phyloP scores from a whole-genome alignment of 1,284 basidiomycete genomes.

The Coniferiporia sulphurascens region DNA sequence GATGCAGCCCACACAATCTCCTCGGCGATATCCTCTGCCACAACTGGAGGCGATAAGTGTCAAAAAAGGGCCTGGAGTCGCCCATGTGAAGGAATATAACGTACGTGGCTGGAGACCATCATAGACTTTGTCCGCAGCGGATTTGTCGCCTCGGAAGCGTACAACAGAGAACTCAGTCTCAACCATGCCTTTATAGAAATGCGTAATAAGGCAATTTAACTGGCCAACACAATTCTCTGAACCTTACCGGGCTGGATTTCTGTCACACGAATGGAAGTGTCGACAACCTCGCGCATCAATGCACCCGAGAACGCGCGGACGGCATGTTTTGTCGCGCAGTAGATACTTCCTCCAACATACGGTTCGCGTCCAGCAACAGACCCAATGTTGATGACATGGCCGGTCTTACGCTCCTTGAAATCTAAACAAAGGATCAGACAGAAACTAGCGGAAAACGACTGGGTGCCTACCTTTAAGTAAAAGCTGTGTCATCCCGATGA shows the following conservation, averaged over 20 bases:
- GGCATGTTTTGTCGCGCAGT: slow-evolving; percentile 85
- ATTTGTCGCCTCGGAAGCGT: slow-evolving; percentile 80
- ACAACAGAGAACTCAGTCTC: slow-evolving; percentile 91
- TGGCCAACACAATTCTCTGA: neutral
- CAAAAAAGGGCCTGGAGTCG: slow-evolving; percentile 4
- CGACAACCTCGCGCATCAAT: slow-evolving; percentile 82
- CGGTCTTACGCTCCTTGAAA: slow-evolving; percentile 84
- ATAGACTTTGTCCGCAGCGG: slow-evolving; percentile 85
- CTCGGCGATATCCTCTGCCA: slow-evolving; percentile 87
- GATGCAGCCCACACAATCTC: slow-evolving; percentile 96
- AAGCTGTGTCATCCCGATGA: slow-evolving; percentile 80
- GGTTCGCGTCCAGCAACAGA: slow-evolving; percentile 90
- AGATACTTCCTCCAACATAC: slow-evolving; percentile 83
- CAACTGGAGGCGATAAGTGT: slow-evolving; percentile 14
- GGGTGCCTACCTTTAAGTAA: slow-evolving; percentile 57
- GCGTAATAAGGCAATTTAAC: too few species aligned
- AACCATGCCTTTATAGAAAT: slow-evolving; percentile 61
- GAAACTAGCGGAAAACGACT: neutral
- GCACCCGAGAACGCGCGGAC: slow-evolving; percentile 85
- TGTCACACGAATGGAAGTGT: slow-evolving; percentile 87
- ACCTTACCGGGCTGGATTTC: slow-evolving; percentile 82
- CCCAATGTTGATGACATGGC: slow-evolving; percentile 95
- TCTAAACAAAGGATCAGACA: slow-evolving; percentile 38
- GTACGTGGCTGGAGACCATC: slow-evolving; percentile 75
- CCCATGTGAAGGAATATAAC: slow-evolving; percentile 25